Base-by-base conservation (phyloP, 2,329 filamentous ascomycete species). In the Fusarium succisae region DNA sequence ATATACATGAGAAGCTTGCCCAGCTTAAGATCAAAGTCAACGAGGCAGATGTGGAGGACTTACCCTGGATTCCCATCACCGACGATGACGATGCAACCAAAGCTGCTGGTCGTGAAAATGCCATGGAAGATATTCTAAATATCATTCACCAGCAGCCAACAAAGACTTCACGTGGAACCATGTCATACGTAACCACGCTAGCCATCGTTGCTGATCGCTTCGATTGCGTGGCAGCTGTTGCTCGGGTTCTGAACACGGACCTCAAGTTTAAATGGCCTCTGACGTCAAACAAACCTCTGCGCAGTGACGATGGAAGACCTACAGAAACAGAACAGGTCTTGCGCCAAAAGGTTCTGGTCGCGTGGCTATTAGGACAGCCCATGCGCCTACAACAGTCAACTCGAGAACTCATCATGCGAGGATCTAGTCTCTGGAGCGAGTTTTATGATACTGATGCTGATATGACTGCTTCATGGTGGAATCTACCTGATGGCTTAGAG, bases 131-230 rank as follows among this genome's bases (percentile, higher is more conserved):
- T 79, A 89, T 95, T 75, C 82, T 95, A 30, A 85, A 87, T 24
- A 88, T 93, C 24, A 83, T 94, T 24, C 93, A 95, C 79, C 86
- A 86, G 28, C 83, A 83, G 43, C 82, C 79, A n/a, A 80, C 80
- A n/a, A 83, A 82, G 56, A 81, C 83, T 4, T 60, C 77, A 9
- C 74, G 74, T 30, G 84, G 87, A 26, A 88, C 87, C 22, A 86
- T 93, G 72, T 82, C 88, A 12, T 92, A 92, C 73, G 84, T 93
- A 17, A 89, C 91, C 20, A 92, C 91, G 4, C 83, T 95, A 45
- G 90, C 91, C 45, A 87, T 94, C 58, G 87, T 94, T 63, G 92
- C 92, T 15, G 93, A 95, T 80, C 89, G 92, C 50, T 95, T 94
- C 81, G 91, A 92, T 82, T 92, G 91, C 68, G 82, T 90, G 5